Evolutionary conservation across 495 filamentous ascomycete species (phyloP).

Genomic region (Apiosordaria backusii): DNA sequence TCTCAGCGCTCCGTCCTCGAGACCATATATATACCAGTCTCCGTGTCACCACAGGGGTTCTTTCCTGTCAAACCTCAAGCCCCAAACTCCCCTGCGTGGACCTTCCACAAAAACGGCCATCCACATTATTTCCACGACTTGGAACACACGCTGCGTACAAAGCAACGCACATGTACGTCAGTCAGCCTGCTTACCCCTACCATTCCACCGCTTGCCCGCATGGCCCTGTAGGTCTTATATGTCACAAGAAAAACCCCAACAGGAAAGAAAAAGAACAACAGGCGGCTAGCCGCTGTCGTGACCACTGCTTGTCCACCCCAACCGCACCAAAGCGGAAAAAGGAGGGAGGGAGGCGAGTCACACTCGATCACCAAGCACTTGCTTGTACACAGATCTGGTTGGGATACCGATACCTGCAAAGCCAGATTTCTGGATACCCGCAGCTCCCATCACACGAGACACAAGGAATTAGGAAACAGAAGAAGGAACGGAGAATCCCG

Average conservation of each 20-base stretch:
- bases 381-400: neutral
- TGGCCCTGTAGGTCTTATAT: neutral
- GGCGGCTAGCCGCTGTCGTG: neutral
- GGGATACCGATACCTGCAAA: neutral
- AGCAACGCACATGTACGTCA: no score
- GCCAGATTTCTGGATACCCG: neutral
- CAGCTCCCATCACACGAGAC: neutral
- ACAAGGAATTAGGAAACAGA: no score
- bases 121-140: neutral
- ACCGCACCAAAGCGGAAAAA: neutral
- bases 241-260: neutral
- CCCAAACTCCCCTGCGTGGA: neutral
- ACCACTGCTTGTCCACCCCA: neutral
- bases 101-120: neutral
- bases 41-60: neutral
- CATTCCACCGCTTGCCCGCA: neutral
- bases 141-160: neutral
- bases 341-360: no score
- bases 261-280: neutral
- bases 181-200: neutral
- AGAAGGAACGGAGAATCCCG: neutral
- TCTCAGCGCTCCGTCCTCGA: neutral
- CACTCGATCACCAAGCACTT: no score
- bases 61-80: neutral
- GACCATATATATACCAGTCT: neutral